Conservation (phyloP, 495 filamentous ascomycete genomes). For the Neurospora sp. region DNA sequence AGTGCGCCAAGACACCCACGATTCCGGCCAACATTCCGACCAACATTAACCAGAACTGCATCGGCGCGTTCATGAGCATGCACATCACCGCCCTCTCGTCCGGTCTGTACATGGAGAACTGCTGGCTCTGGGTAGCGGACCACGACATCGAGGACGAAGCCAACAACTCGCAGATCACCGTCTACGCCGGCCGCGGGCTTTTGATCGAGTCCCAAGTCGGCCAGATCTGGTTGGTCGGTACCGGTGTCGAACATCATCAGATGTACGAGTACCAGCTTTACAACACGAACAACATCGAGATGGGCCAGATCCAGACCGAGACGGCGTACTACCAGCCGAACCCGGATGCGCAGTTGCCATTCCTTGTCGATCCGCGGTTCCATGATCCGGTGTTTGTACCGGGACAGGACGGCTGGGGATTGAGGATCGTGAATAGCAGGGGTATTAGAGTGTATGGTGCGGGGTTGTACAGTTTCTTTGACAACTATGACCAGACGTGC, state of each 20-base stretch:
- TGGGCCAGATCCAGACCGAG: slow-evolving; percentile 72
- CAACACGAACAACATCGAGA: slow-evolving; percentile 52
- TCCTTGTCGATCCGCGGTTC: slow-evolving; percentile 45
- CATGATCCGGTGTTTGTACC: slow-evolving; percentile 60
- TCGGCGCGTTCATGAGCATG: slow-evolving; percentile 58
- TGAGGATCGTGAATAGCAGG: slow-evolving; percentile 41
- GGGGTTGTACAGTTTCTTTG: slow-evolving; percentile 52
- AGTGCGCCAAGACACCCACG: slow-evolving; percentile 43
- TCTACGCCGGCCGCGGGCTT: slow-evolving; percentile 61
- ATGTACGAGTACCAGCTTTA: slow-evolving; percentile 73
- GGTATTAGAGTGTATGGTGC: slow-evolving; percentile 55
- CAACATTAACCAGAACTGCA: slow-evolving; percentile 44
- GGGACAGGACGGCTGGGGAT: slow-evolving; percentile 43
- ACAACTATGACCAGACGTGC: slow-evolving; percentile 35
- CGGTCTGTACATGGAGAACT: slow-evolving; percentile 54
- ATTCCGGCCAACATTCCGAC: too few relatives aligned
- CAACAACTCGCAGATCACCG: slow-evolving; percentile 52
- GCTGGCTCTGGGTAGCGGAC: slow-evolving; percentile 62
- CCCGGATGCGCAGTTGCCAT: slow-evolving; percentile 58
- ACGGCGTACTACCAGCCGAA: slow-evolving; percentile 60
- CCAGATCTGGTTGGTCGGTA: slow-evolving; percentile 47
- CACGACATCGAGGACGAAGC: slow-evolving; percentile 58
- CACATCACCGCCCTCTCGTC: slow-evolving; percentile 50
- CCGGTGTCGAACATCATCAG: slow-evolving; percentile 56
- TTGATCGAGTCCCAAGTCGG: slow-evolving; percentile 46